Conservation (phyloP, 495 filamentous ascomycete genomes). For the Haplographium delicatum region DNA sequence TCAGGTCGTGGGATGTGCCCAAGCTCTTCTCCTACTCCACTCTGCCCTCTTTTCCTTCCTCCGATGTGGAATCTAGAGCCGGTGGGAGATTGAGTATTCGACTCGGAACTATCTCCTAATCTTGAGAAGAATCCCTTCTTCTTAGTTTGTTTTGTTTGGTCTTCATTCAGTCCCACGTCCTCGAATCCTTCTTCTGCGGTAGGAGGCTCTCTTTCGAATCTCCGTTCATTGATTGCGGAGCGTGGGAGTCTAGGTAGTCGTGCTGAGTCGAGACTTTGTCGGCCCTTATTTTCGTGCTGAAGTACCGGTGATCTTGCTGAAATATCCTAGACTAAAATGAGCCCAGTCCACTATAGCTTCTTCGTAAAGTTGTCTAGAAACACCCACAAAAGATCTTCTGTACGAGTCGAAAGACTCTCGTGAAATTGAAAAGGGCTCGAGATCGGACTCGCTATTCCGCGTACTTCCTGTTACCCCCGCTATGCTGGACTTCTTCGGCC, state of each 20-base stretch:
- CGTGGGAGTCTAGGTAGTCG: constrained; percentile 52
- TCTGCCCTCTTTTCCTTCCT: constrained; percentile 69
- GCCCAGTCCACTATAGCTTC: neutral
- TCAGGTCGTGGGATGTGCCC: constrained; percentile 35
- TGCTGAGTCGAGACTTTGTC: constrained; percentile 73
- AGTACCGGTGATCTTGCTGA: constrained; percentile 78
- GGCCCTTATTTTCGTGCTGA: constrained; percentile 53
- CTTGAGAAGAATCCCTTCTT: constrained; percentile 81
- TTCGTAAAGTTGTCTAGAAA: constrained; percentile 5
- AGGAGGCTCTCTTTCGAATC: constrained; percentile 45
- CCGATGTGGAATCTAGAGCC: constrained; percentile 62
- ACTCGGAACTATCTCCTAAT: constrained; percentile 59
- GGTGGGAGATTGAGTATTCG: constrained; percentile 35
- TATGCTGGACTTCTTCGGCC: constrained; percentile 67
- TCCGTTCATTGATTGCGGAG: constrained; percentile 40
- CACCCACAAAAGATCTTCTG: constrained; percentile 84
- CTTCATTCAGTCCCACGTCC: constrained; percentile 76
- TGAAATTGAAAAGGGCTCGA: constrained; percentile 94
- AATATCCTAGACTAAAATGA: constrained; percentile 61
- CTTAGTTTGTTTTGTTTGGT: constrained; percentile 53
- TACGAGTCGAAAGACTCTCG: constrained; percentile 98
- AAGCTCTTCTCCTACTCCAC: constrained; percentile 66
- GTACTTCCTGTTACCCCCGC: constrained; percentile 64
- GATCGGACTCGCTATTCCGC: constrained; percentile 64
- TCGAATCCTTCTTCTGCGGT: constrained; percentile 79